Evolutionary conservation across 2,329 filamentous ascomycete species (phyloP), one percentile per base, ranked within the genome.

Genomic region (Alternaria viburni): DNA sequence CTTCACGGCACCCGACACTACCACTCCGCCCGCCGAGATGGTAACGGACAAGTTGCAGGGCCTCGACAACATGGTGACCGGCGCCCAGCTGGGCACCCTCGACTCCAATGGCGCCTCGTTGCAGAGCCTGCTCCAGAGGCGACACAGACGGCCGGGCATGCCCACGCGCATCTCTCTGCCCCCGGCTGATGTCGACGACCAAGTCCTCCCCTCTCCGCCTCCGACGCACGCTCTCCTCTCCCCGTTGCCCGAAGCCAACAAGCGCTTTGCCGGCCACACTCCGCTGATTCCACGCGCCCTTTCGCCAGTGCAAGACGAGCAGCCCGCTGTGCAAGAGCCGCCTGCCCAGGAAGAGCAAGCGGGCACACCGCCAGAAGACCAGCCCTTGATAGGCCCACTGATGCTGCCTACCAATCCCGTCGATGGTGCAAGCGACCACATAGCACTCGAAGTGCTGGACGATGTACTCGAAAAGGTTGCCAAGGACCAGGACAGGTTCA

Each of bases 221-320:
- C 71, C 75, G 13, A 78, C 77, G 21, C 67, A 72, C 25, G 70
- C 72, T 7, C 15, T 59, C 6, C 61, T 79, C 25, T 79, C 77
- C 7, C 79, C 79, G 2, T 63, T 79, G 6, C 78, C 78, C 10
- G 72, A 69, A 30, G 72, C 73, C 30, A 79, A 80, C 55, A 75
- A 51, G 32, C 72, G 74, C 26, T 72, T 78, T 62, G 79, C 79
- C 13, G 79, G 79, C 4, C 79, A 80, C 58, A 80, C 79, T 2
- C 79, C 79, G 12, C 63, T 79, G 43, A 65, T 75, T 17, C 71
- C 75, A 12, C 68, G 68, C 32, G 60, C 67, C 44, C 30, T 62
- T 26, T 70, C 70, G 21, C 70, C 69, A 17, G 49, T 60, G 8
- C 59, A 62, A 19, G 55, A 64, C 21, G 65, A 68, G 15, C 54